These are phyloP conservation scores for Cordyceps cateniannulata DNA, from an alignment of 2,329 filamentous ascomycete species.

Conservation along the genomic window DNA sequence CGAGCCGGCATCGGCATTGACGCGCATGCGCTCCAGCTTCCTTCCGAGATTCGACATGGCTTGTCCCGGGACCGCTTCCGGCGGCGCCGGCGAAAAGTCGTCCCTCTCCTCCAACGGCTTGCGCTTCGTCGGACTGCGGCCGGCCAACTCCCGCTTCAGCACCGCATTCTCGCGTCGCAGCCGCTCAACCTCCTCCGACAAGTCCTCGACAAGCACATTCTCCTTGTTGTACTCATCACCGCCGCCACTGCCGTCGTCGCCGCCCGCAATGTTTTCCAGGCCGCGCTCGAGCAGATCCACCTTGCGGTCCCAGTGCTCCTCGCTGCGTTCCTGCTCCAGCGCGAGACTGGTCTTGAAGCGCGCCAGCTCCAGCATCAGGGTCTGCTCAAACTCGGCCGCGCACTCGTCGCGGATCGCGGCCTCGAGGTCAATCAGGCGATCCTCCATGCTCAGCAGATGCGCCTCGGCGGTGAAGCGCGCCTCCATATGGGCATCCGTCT, in stretches of 20 bases:
- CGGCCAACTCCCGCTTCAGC: conserved; percentile 58
- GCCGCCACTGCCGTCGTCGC: conserved; percentile 37
- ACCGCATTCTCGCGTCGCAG: conserved; percentile 58
- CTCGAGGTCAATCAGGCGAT: conserved; percentile 63
- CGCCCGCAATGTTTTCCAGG: conserved; percentile 34
- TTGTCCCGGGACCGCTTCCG: conserved; percentile 16
- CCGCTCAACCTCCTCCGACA: conserved; percentile 65
- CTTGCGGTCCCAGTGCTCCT: conserved; percentile 85
- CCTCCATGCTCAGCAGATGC: conserved; percentile 63
- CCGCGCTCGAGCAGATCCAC: conserved; percentile 57
- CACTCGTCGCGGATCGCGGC: conserved; percentile 84
- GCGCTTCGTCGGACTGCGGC: conserved; percentile 57
- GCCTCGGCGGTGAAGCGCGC: conserved; percentile 66
- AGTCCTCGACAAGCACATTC: conserved; percentile 54
- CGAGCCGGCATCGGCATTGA: conserved; percentile 32
- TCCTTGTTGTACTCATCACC: conserved; percentile 54
- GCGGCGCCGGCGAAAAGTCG: conserved; percentile 28
- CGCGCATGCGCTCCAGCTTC: conserved; percentile 44
- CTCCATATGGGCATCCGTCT: conserved; percentile 64
- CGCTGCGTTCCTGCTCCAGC: conserved; percentile 70
- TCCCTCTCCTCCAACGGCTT: conserved; percentile 49
- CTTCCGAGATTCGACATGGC: conserved; percentile 33
- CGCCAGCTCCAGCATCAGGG: conserved; percentile 65
- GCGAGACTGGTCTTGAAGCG: conserved; percentile 78
- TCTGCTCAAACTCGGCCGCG: conserved; percentile 75